phyloP scores from a whole-genome alignment of 352 stramenopile species.

The Globisporangium echinulatum region DNA sequence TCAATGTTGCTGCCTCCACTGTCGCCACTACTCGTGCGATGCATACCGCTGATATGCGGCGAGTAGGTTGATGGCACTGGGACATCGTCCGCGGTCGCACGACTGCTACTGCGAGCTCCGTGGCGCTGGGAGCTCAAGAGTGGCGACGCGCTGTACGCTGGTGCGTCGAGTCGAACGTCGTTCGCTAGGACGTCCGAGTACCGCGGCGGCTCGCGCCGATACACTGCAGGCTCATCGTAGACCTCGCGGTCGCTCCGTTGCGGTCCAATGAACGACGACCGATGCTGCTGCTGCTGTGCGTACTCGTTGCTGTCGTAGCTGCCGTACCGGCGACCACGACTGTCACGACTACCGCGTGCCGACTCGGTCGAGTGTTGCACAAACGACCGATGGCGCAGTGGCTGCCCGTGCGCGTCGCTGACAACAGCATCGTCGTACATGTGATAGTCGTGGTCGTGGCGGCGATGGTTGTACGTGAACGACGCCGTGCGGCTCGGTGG shows the following conservation, averaged over 20 bases:
- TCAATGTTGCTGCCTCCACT: not conserved
- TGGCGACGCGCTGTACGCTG: no score
- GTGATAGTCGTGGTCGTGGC: slow-evolving; percentile 1
- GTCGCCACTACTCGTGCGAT: not conserved
- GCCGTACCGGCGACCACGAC: not conserved
- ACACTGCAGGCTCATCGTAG: not conserved
- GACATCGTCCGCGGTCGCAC: not conserved
- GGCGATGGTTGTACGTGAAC: slow-evolving; percentile 5
- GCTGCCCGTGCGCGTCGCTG: not conserved
- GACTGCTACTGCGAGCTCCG: not conserved
- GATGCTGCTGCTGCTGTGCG: not conserved
- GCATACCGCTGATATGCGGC: not conserved
- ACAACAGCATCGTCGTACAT: slow-evolving; percentile 1
- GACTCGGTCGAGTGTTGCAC: no score
- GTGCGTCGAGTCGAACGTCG: not conserved
- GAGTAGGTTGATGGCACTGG: not conserved
- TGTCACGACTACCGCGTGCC: no score
- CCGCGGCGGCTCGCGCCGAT: not conserved
- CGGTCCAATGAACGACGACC: not conserved
- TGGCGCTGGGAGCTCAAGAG: not conserved
- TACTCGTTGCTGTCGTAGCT: slow-evolving; percentile 3
- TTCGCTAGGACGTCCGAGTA: slow-evolving; percentile 3
- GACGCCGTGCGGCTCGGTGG: not conserved
- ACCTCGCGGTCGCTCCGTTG: not conserved
- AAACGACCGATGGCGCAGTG: no score